Percentiles rank a stretch among this genome's conserved stretches.
Conservation (phyloP, 2,329 filamentous ascomycete genomes). For the Sporothrix luriei region DNA sequence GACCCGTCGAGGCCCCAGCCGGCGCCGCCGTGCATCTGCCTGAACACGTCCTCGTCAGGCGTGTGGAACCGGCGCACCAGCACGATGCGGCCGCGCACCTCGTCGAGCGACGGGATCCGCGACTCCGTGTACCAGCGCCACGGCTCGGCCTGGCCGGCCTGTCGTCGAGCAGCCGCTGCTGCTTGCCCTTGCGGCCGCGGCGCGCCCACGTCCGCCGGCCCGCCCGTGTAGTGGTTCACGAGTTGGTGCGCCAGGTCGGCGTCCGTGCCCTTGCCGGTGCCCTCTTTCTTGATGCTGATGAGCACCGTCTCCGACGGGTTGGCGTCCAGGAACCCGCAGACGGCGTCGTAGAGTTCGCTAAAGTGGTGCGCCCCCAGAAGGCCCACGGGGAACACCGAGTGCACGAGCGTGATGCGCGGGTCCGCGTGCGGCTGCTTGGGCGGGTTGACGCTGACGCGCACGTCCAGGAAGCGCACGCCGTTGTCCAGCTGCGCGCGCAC, state of each 20-base stretch:
- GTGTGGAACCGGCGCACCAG: constrained; percentile 79
- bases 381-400: constrained; percentile 85
- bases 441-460: constrained; percentile 65
- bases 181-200: neutral
- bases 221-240: constrained; percentile 66
- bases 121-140: constrained; percentile 76
- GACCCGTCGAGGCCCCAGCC: constrained; percentile 65
- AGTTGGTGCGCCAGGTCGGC: constrained; percentile 75
- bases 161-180: too few relatives aligned
- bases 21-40: constrained; percentile 52
- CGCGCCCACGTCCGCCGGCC: constrained; percentile 45
- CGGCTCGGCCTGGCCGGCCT: constrained; percentile 23
- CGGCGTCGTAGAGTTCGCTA: constrained; percentile 67
- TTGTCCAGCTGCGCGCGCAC: constrained; percentile 79
- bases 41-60: constrained; percentile 53
- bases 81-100: constrained; percentile 79
- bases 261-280: constrained; percentile 77
- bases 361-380: constrained; percentile 83
- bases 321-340: constrained; percentile 73
- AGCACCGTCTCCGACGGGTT: constrained; percentile 83
- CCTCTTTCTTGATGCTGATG: constrained; percentile 88
- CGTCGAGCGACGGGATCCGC: constrained; percentile 74
- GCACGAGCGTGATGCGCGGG: constrained; percentile 73
- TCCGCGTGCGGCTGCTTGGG: constrained; percentile 52
- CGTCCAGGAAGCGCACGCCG: constrained; percentile 91